Evolutionary conservation across 345 rosid species (phyloP).

Genomic region (Xanthoceras sorbifolium): DNA sequence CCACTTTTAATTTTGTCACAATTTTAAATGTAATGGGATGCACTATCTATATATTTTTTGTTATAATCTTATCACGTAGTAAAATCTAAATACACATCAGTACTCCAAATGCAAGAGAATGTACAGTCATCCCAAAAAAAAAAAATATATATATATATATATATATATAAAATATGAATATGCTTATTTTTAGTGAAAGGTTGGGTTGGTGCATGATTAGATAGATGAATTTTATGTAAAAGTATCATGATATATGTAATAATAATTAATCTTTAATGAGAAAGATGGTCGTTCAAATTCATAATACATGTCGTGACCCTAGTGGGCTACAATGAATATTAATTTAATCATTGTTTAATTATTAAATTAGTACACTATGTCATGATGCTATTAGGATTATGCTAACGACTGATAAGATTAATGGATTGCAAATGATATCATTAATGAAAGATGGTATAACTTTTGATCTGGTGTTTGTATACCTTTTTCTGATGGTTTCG

Average conservation of each 20-base stretch:
- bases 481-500: no score
- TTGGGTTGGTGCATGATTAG: neutral
- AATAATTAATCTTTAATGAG: neutral
- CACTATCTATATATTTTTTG: no score
- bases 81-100: no score
- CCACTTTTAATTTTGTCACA: no score
- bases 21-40: no score
- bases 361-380: neutral
- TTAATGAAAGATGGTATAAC: neutral
- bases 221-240: neutral
- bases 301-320: neutral
- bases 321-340: neutral
- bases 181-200: neutral
- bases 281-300: neutral
- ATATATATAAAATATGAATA: no score
- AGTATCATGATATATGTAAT: neutral
- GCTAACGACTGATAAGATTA: neutral
- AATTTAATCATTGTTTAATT: neutral
- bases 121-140: no score
- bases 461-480: neutral
- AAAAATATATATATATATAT: no score
- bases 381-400: neutral
- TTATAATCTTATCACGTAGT: no score
- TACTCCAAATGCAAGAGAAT: no score
- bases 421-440: neutral